phyloP scores from a whole-genome alignment of 2,329 filamentous ascomycete species.

The Fusarium sublunatum region DNA sequence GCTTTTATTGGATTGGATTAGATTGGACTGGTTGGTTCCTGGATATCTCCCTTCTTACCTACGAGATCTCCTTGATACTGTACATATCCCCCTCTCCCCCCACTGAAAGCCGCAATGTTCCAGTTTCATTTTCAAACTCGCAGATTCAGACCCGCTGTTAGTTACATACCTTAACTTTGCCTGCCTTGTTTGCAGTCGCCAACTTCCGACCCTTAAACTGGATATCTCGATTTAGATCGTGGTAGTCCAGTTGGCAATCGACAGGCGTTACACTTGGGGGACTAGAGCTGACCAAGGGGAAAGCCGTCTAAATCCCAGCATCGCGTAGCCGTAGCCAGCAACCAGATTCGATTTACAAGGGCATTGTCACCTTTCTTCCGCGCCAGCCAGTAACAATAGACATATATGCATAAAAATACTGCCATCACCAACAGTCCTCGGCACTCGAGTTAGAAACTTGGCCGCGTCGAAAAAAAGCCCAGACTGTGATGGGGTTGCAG shows the following conservation, averaged over 20 bases:
- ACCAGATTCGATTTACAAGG: constrained; percentile 9
- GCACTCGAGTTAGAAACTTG: background rate
- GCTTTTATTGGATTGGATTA: too few relatives aligned
- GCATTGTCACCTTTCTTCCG: constrained; percentile 1
- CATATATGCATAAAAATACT: background rate
- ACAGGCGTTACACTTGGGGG: constrained; percentile 3
- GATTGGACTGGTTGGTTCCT: too few relatives aligned
- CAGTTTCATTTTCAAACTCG: constrained; percentile 4
- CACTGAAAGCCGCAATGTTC: constrained; percentile 7
- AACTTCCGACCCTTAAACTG: background rate
- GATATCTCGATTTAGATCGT: constrained; percentile 10
- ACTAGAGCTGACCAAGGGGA: constrained; percentile 16
- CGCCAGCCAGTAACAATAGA: background rate
- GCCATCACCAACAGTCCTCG: constrained; percentile 17
- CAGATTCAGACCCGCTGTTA: constrained; percentile 13
- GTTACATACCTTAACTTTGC: too few relatives aligned
- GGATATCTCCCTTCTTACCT: too few relatives aligned
- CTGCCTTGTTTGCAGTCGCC: background rate
- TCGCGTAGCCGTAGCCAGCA: constrained; percentile 10
- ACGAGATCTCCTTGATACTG: too few relatives aligned
- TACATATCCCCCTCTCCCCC: background rate
- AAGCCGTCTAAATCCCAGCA: constrained; percentile 18
- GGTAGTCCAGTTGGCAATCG: constrained; percentile 16
- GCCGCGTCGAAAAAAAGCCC: background rate
- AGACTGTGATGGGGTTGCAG: constrained; percentile 17